Percentiles rank a stretch among this genome's conserved stretches.
Conservation (phyloP, 1,284 basidiomycete genomes). For the Retiboletus flavoniger region DNA sequence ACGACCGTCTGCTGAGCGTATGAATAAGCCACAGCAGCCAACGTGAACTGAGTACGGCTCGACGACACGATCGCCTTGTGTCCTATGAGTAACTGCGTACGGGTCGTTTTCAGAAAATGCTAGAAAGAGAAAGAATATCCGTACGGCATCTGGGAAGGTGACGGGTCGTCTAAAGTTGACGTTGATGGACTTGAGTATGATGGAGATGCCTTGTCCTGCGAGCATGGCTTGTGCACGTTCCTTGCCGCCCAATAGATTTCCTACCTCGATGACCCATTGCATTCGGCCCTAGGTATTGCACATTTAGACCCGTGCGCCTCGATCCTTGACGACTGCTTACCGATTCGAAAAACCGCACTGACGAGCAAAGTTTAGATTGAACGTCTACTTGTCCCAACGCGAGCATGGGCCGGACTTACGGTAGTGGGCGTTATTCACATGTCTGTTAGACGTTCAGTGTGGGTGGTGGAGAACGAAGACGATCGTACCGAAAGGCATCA, state of each 20-base stretch:
- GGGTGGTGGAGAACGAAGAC: background rate
- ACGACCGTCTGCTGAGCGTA: conserved; percentile 60
- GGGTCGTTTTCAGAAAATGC: conserved; percentile 1
- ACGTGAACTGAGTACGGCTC: conserved; percentile 45
- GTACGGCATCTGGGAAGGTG: conserved; percentile 68
- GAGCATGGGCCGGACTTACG: conserved; percentile 37
- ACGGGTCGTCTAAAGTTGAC: conserved; percentile 67
- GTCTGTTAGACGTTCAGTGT: conserved; percentile 41
- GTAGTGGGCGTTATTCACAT: conserved; percentile 76
- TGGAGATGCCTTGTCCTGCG: conserved; percentile 57
- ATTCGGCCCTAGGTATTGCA: conserved; percentile 51
- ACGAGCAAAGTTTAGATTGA: background rate
- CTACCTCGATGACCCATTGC: conserved; percentile 59
- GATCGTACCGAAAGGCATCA: conserved; percentile 67
- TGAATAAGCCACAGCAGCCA: conserved; percentile 59
- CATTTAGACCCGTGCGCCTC: background rate
- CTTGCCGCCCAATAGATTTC: conserved; percentile 57
- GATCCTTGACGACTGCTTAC: conserved; percentile 31
- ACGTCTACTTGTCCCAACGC: background rate
- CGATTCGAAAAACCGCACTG: conserved; percentile 68
- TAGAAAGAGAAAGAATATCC: conserved; percentile 20
- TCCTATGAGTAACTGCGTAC: conserved; percentile 56
- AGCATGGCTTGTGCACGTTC: conserved; percentile 54
- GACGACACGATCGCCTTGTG: conserved; percentile 42
- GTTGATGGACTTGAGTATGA: conserved; percentile 70